phyloP scores from a whole-genome alignment of 352 stramenopile genomes.

The Phytophthora foliorum region DNA sequence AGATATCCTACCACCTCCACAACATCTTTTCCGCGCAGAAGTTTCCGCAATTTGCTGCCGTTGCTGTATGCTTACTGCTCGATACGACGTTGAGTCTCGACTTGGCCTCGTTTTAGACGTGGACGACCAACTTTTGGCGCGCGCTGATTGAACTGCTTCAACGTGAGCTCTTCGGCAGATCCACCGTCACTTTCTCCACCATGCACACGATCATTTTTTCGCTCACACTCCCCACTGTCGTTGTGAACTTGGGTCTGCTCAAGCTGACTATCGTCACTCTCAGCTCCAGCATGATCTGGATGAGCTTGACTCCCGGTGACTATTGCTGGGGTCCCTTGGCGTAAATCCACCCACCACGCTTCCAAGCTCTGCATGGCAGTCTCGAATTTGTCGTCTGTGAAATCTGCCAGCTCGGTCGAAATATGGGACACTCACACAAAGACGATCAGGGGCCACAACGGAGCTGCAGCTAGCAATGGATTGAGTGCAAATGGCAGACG shows the following conservation, averaged over 20 bases:
- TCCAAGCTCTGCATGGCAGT: neutral
- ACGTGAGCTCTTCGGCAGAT: too few relatives aligned
- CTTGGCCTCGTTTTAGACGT: too few relatives aligned
- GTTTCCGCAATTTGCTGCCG: neutral
- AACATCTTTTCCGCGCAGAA: neutral
- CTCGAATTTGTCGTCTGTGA: neutral
- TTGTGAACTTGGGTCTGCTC: too few relatives aligned
- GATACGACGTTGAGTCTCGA: neutral
- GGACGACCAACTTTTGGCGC: neutral
- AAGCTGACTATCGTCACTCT: too few relatives aligned
- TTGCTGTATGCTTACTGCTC: neutral
- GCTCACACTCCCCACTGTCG: too few relatives aligned
- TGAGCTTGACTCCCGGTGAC: too few relatives aligned
- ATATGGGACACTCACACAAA: neutral
- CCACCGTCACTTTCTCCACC: too few relatives aligned
- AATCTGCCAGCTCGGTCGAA: neutral
- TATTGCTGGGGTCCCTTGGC: too few relatives aligned
- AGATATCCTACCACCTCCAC: neutral
- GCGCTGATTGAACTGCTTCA: neutral
- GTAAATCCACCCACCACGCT: neutral
- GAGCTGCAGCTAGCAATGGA: neutral
- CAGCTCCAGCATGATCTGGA: too few relatives aligned
- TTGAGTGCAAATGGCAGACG: neutral
- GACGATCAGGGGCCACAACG: too few relatives aligned
- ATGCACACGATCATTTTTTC: too few relatives aligned